Evolutionary conservation across 306 rosid genomes (phyloP), one percentile per base, ranked within the genome.

Genomic region (Astragalus membranaceus): DNA sequence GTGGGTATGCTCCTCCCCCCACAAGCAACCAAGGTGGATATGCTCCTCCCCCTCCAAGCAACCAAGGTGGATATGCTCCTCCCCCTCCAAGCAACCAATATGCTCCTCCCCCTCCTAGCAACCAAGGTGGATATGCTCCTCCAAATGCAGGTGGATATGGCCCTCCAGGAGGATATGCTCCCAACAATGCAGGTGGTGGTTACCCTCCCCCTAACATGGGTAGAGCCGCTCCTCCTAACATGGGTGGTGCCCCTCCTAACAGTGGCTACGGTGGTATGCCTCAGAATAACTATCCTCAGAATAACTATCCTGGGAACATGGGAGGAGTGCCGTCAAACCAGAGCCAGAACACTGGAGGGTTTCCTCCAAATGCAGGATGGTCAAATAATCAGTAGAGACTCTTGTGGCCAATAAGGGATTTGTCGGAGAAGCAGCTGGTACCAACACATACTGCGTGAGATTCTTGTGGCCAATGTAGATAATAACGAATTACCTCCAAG

Each of bases 331-430:
- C 77, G 29, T 83, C 77, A 2, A 84, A 80, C 77, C 80, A 64
- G 74, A 84, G 79, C 77, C 80, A 64, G 74, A 82, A 65, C 77
- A 29, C 37, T 15, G 86, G 81, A 60, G 83, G 84, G 36, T 62
- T 55, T 64, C 74, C 68, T 14, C 84, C 82, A 13, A 75, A 55
- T 62, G 82, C 78, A 16, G 87, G 85, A 46, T 85, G 94, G 96
- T 67, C 85, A 10, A 72, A 59, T 51, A 72, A 78, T 76, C 20
- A 78, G 58, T 73, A 75, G 83, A 67, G 74, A 70, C 70, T 51
- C 64, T n/a, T n/a, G n/a, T n/a, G n/a, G 4, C 85, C 82, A 35
- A 42, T 63, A 60, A 82, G 77, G 82, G 78, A 7, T 7, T 0
- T 50, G 9, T 44, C 52, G 78, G 82, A 43, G 76, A 74, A 43